Evolutionary conservation across 1,284 basidiomycete genomes (phyloP).

Genomic region (Volvariella volvacea): DNA sequence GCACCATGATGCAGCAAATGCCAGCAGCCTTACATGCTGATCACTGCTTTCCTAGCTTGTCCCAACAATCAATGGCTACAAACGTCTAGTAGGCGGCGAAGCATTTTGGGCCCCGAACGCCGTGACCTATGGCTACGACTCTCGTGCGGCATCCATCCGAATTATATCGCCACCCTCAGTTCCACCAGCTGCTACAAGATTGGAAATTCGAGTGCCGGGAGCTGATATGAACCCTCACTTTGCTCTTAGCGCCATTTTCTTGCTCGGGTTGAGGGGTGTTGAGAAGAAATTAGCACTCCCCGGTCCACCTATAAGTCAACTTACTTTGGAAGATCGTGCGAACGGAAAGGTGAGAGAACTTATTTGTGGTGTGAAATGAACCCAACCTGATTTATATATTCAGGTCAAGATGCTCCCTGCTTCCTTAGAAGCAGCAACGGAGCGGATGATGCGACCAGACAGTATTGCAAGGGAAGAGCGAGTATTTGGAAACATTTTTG

Average conservation of each 20-base stretch:
- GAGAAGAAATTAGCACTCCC: conserved; percentile 67
- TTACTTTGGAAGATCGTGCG: conserved; percentile 48
- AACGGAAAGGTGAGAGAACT: conserved; percentile 46
- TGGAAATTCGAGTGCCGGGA: conserved; percentile 92
- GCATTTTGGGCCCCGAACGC: conserved; percentile 95
- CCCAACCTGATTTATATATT: conserved; percentile 3
- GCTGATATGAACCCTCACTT: conserved; percentile 95
- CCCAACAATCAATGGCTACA: conserved; percentile 96
- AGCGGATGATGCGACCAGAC: conserved; percentile 67
- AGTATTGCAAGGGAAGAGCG: conserved; percentile 72
- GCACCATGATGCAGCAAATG: too few species aligned
- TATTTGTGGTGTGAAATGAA: conserved; percentile 3
- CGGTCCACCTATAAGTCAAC: conserved; percentile 63
- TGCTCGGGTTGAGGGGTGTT: conserved; percentile 83
- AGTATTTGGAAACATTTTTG: conserved; percentile 82
- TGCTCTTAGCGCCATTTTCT: conserved; percentile 81
- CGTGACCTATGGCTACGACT: conserved; percentile 92
- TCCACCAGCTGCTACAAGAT: conserved; percentile 72
- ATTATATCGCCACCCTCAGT: conserved; percentile 89
- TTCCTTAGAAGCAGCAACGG: conserved; percentile 75
- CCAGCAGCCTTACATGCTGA: too few species aligned
- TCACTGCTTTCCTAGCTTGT: conserved; percentile 51
- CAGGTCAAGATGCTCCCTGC: conserved; percentile 69
- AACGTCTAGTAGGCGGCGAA: conserved; percentile 91
- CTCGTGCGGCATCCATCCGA: conserved; percentile 84